phyloP scores from a whole-genome alignment of 345 rosid species.

The Salix viminalis region DNA sequence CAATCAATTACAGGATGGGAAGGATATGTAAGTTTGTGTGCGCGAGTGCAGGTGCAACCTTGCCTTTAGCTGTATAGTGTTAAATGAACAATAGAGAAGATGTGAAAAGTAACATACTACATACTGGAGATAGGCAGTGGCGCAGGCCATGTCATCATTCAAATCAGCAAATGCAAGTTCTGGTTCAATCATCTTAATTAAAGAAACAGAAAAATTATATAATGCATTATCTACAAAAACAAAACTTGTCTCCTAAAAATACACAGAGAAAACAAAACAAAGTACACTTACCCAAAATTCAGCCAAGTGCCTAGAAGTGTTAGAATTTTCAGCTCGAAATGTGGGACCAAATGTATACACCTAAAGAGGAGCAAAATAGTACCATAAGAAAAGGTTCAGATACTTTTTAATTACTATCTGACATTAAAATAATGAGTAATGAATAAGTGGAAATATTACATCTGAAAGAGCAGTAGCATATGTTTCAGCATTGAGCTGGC shows the following conservation, averaged over 20 bases:
- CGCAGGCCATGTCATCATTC: slow-evolving; percentile 97
- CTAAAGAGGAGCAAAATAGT: slow-evolving; percentile 29
- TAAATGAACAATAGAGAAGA: slow-evolving; percentile 24
- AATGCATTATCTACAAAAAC: neutral
- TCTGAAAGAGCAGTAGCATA: slow-evolving; percentile 96
- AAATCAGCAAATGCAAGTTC: slow-evolving; percentile 98
- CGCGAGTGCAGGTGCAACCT: neutral
- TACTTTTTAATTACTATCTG: slow-evolving; percentile 3
- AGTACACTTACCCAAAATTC: slow-evolving; percentile 79
- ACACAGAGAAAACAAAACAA: slow-evolving; percentile 2
- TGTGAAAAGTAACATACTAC: slow-evolving; percentile 85
- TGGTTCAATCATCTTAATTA: slow-evolving; percentile 89
- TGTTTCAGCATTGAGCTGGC: slow-evolving; percentile 98
- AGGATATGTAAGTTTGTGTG: neutral
- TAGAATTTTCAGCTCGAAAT: slow-evolving; percentile 95
- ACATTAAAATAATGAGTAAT: slow-evolving; percentile 7
- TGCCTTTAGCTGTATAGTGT: slow-evolving; percentile 13
- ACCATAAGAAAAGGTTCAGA: neutral
- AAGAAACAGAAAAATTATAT: slow-evolving; percentile 13
- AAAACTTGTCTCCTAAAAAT: neutral
- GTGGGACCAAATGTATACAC: slow-evolving; percentile 98
- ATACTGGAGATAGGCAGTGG: slow-evolving; percentile 99
- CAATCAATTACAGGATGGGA: slow-evolving; percentile 12
- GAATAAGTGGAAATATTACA: slow-evolving; percentile 36
- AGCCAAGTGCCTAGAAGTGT: slow-evolving; percentile 91